Percentiles rank a stretch among this genome's conserved stretches.
Conservation (phyloP, 1,139 yeast species). For the Candida sp. region DNA sequence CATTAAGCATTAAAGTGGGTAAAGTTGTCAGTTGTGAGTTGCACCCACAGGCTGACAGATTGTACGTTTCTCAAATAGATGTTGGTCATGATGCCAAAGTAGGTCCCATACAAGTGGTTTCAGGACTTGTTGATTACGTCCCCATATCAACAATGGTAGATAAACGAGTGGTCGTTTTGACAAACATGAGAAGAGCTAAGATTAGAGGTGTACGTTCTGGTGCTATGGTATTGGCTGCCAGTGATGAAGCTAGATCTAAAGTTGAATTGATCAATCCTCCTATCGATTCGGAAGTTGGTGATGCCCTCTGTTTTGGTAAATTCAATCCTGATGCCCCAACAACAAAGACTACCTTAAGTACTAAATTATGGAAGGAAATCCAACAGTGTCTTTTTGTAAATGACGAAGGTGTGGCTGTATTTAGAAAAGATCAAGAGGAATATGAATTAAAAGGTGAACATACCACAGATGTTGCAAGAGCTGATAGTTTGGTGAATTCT, state of each 20-base stretch:
- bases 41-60: constrained; percentile 52
- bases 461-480: constrained; percentile 2
- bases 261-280: constrained; percentile 43
- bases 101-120: constrained; percentile 42
- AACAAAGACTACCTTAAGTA: constrained; percentile 17
- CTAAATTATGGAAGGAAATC: constrained; percentile 30
- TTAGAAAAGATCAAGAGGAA: constrained; percentile 6
- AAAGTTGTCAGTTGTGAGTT: constrained; percentile 33
- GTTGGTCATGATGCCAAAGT: constrained; percentile 12
- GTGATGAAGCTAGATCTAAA: constrained; percentile 6
- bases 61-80: constrained; percentile 49
- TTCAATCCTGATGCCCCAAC: constrained; percentile 16
- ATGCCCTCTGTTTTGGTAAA: constrained; percentile 23
- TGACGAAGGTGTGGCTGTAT: constrained; percentile 8
- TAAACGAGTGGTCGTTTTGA: constrained; percentile 77
- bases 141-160: constrained; percentile 82
- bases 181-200: constrained; percentile 86
- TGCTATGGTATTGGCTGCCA: constrained; percentile 60
- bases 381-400: constrained; percentile 18
- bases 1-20: constrained; percentile 41
- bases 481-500: constrained; percentile 7
- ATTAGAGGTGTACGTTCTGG: constrained; percentile 70
- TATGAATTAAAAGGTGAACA: constrained; percentile 4
- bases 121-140: constrained; percentile 71
- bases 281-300: constrained; percentile 22